Evolutionary conservation across 129 eudicot genomes (phyloP).

Genomic region (Scalesia atractyloides): DNA sequence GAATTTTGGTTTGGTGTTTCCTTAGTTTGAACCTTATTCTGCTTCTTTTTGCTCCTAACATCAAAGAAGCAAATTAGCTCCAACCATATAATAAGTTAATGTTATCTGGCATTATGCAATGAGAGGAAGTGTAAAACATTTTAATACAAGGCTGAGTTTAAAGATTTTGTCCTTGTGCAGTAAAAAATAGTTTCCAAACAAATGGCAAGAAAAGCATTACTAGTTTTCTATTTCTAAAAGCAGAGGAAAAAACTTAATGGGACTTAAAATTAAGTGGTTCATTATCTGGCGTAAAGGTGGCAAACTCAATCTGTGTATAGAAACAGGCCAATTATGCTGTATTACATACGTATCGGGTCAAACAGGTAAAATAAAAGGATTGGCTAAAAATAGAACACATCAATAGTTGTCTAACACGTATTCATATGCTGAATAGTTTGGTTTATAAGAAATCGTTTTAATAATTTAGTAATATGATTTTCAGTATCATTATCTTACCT

Average conservation of each 20-base stretch:
- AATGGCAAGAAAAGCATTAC: not conserved
- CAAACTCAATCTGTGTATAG: not conserved
- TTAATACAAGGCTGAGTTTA: too few relatives aligned
- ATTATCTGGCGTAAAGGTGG: not conserved
- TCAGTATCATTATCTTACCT: conserved; percentile 26
- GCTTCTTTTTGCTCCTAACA: too few relatives aligned
- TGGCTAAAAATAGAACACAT: not conserved
- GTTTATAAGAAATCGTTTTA: too few relatives aligned
- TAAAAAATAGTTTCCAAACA: too few relatives aligned
- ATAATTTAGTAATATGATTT: too few relatives aligned
- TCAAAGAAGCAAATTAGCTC: conserved; percentile 2
- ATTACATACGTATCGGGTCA: not conserved
- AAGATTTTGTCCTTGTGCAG: too few relatives aligned
- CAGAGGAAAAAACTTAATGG: conserved; percentile 5
- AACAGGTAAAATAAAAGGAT: not conserved
- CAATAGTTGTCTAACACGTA: not conserved
- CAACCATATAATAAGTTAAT: not conserved
- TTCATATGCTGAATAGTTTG: too few relatives aligned
- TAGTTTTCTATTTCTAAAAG: not conserved
- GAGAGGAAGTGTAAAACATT: too few relatives aligned
- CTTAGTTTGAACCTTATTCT: too few relatives aligned
- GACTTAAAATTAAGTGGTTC: not conserved
- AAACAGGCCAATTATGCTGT: not conserved
- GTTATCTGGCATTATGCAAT: too few relatives aligned
- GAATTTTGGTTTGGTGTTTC: too few relatives aligned